Conservation (phyloP, 306 rosid species). For the Clitoria ternatea region DNA sequence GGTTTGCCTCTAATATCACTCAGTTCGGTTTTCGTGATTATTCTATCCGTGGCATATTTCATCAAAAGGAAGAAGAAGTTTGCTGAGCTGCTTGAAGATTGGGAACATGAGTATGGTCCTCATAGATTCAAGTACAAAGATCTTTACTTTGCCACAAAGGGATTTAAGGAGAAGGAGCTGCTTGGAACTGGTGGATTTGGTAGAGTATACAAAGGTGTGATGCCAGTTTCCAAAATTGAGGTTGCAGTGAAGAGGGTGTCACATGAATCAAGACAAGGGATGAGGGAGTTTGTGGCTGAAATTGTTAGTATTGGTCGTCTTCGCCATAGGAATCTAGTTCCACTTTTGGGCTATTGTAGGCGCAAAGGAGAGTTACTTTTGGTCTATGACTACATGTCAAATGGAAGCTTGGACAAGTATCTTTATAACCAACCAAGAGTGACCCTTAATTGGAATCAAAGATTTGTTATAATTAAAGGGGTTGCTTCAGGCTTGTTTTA, state of each 20-base stretch:
- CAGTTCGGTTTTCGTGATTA: conserved; percentile 14
- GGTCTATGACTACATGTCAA: conserved; percentile 69
- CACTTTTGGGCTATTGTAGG: conserved; percentile 60
- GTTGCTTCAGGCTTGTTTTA: conserved; percentile 56
- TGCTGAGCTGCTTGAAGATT: conserved; percentile 54
- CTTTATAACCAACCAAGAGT: conserved; percentile 33
- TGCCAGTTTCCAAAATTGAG: conserved; percentile 42
- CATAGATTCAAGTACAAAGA: conserved; percentile 57
- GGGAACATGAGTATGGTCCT: conserved; percentile 69
- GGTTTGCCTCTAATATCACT: conserved; percentile 29
- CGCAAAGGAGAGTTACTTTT: conserved; percentile 53
- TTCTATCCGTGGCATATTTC: conserved; percentile 15
- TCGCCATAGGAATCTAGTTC: conserved; percentile 62
- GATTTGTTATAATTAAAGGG: conserved; percentile 48
- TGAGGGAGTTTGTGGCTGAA: conserved; percentile 68
- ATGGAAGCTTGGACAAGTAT: conserved; percentile 67
- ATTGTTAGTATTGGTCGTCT: conserved; percentile 62
- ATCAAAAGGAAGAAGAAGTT: conserved; percentile 32
- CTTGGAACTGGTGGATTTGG: conserved; percentile 81
- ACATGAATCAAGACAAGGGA: conserved; percentile 74
- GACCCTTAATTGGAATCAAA: conserved; percentile 53
- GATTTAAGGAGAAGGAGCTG: conserved; percentile 48
- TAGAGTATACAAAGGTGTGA: conserved; percentile 55
- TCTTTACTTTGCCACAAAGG: conserved; percentile 53
- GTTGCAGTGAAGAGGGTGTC: conserved; percentile 72